Conservation (phyloP, 2,329 filamentous ascomycete genomes). For the Penicillium polonicum region DNA sequence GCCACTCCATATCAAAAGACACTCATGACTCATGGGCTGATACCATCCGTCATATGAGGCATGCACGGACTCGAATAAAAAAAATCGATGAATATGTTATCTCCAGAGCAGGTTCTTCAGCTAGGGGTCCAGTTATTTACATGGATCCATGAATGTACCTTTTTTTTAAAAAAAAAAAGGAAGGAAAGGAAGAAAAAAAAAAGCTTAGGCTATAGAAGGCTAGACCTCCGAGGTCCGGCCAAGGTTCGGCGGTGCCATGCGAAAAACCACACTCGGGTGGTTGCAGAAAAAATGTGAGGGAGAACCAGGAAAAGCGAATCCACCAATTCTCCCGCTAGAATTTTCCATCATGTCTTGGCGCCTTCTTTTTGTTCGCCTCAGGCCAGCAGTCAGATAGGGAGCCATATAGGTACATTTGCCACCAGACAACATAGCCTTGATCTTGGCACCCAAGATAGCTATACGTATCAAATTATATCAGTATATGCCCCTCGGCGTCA, state of each 20-base stretch:
- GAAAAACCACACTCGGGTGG: not conserved
- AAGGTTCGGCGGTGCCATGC: not conserved
- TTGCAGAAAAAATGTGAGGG: not conserved
- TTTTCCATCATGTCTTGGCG: not conserved
- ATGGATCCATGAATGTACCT: no score
- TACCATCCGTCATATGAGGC: not conserved
- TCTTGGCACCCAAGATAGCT: not conserved
- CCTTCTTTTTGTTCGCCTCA: not conserved
- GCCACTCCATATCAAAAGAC: not conserved
- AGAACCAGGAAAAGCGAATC: not conserved
- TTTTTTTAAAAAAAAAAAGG: no score
- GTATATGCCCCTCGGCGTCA: accelerated
- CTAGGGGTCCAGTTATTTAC: no score
- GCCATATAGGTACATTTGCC: not conserved
- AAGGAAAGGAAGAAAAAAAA: not conserved
- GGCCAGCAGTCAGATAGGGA: not conserved
- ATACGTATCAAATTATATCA: not conserved
- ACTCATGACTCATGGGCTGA: not conserved
- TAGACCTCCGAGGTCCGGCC: not conserved
- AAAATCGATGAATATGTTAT: not conserved
- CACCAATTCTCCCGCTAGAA: not conserved
- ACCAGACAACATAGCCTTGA: not conserved
- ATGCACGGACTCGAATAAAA: not conserved
- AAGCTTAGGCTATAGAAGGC: not conserved
- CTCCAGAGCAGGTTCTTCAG: not conserved